phyloP scores from a whole-genome alignment of 2,329 filamentous ascomycete genomes.

The Nigrospora osmanthi region DNA sequence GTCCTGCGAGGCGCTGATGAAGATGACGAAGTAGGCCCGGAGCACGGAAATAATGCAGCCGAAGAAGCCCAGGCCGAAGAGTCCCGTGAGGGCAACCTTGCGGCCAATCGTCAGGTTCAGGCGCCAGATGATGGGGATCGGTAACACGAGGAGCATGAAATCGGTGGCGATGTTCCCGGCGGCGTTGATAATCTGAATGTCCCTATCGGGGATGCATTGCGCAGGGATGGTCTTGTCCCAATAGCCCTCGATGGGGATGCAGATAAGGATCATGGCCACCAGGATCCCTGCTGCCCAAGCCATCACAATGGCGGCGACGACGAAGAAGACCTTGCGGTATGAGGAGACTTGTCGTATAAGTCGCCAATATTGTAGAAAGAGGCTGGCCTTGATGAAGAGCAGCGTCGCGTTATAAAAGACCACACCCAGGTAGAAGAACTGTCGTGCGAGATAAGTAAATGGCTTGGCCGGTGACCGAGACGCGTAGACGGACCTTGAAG shows the following conservation, averaged over 20 bases:
- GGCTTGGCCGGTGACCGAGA: too few species aligned
- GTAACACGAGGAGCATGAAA: conserved; percentile 11
- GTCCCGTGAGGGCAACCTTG: conserved; percentile 11
- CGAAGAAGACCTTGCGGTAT: conserved; percentile 9
- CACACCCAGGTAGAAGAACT: conserved; percentile 11
- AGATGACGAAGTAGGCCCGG: conserved; percentile 10
- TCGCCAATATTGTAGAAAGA: conserved; percentile 16
- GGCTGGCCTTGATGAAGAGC: conserved; percentile 11
- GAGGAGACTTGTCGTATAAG: conserved; percentile 10
- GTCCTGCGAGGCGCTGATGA: conserved; percentile 4
- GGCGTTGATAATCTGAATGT: conserved; percentile 11
- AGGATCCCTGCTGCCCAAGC: conserved; percentile 11
- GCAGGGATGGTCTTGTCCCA: conserved; percentile 5
- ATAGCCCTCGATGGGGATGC: conserved; percentile 7
- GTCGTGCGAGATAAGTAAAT: too few species aligned
- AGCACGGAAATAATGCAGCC: conserved; percentile 13
- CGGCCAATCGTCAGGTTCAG: conserved; percentile 11
- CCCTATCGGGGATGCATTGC: conserved; percentile 7
- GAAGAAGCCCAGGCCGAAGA: conserved; percentile 12
- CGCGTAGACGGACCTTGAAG: background rate
- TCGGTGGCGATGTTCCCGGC: conserved; percentile 14
- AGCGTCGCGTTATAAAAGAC: conserved; percentile 11
- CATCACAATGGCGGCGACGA: conserved; percentile 7
- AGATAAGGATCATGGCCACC: conserved; percentile 10
- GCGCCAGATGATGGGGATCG: conserved; percentile 12